Conservation (phyloP, 352 stramenopile species). For the Pythium grandisporangium region DNA sequence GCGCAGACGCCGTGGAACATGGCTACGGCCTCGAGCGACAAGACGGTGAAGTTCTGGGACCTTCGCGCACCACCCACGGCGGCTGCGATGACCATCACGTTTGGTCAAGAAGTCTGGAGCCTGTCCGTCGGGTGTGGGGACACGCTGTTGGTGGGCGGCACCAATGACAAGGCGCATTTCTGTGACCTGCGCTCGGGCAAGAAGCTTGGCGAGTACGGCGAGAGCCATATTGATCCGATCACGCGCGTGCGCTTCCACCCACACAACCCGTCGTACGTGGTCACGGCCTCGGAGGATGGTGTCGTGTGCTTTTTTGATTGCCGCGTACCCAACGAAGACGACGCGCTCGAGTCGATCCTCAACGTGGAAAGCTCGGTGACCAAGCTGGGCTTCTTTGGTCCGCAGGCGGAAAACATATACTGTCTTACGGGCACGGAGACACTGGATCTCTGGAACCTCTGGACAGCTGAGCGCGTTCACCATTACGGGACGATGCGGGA, state of each 20-base stretch:
- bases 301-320: slow-evolving; percentile 88
- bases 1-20: slow-evolving; percentile 47
- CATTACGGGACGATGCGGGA: slow-evolving; percentile 70
- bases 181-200: slow-evolving; percentile 64
- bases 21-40: slow-evolving; percentile 78
- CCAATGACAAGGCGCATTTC: slow-evolving; percentile 72
- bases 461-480: slow-evolving; percentile 70
- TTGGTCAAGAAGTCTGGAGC: slow-evolving; percentile 73
- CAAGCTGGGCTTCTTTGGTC: slow-evolving; percentile 85
- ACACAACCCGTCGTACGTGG: slow-evolving; percentile 58
- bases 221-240: slow-evolving; percentile 85
- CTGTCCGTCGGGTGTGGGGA: slow-evolving; percentile 65
- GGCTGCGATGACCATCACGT: slow-evolving; percentile 48
- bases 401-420: slow-evolving; percentile 71
- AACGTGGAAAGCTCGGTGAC: slow-evolving; percentile 87
- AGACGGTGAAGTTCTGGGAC: slow-evolving; percentile 84
- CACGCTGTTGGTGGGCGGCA: slow-evolving; percentile 63
- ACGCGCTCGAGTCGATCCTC: slow-evolving; percentile 84
- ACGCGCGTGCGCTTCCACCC: slow-evolving; percentile 86
- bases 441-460: slow-evolving; percentile 86
- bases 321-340: slow-evolving; percentile 75
- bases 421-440: slow-evolving; percentile 85
- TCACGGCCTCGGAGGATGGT: slow-evolving; percentile 87
- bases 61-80: slow-evolving; percentile 39
- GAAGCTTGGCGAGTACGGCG: slow-evolving; percentile 71